A percentile compares a stretch with the other conserved stretches of the same genome.
phyloP scores from a whole-genome alignment of 2,329 filamentous ascomycete genomes.

The Epichloe festucae region DNA sequence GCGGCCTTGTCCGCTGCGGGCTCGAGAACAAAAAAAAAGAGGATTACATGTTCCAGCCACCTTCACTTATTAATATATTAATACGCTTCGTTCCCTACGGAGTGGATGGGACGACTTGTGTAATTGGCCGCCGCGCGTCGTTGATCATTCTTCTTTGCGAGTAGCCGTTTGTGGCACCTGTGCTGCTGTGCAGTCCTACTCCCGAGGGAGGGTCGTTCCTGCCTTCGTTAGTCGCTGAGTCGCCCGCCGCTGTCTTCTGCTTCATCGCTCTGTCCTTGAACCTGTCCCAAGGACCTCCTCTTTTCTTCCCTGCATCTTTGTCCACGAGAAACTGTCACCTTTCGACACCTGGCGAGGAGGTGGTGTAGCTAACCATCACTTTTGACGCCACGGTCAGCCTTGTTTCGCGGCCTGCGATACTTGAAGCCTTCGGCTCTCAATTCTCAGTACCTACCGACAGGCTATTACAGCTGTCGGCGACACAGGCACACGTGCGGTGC shows the following conservation, averaged over 20 bases:
- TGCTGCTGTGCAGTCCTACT: not conserved
- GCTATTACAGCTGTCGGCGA: not conserved
- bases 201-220: not conserved
- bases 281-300: too few relatives aligned
- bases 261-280: not conserved
- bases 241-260: not conserved
- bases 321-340: not conserved
- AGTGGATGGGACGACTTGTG: too few relatives aligned
- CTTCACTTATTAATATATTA: not conserved
- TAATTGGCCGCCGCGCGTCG: not conserved
- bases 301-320: too few relatives aligned
- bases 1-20: too few relatives aligned
- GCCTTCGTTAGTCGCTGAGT: not conserved
- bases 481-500: not conserved
- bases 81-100: not conserved
- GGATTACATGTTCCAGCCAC: not conserved
- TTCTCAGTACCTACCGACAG: not conserved
- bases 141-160: not conserved
- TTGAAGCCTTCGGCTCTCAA: not conserved
- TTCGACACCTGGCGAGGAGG: not conserved
- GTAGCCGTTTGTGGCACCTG: not conserved
- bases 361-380: not conserved
- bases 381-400: not conserved
- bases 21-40: too few relatives aligned
- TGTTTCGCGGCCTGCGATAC: not conserved